These are phyloP conservation scores for Nothopassalora personata DNA, from an alignment of 2,329 filamentous ascomycete species.

Conservation along the genomic window DNA sequence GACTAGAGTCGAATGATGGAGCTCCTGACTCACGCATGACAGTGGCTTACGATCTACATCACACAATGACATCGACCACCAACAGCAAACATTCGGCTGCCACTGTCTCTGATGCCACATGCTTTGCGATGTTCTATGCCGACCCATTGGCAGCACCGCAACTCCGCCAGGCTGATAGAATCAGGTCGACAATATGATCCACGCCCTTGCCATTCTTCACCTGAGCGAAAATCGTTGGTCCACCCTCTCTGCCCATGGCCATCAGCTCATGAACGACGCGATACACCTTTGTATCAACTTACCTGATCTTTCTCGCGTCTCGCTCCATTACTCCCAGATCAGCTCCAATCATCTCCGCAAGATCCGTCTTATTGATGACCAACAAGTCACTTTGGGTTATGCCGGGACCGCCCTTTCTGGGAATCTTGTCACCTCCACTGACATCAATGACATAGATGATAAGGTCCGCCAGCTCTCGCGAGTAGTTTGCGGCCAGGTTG, in stretches of 20 bases:
- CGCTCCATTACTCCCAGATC: constrained; percentile 91
- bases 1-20: too few species aligned
- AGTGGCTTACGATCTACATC: too few species aligned
- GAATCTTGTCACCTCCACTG: constrained; percentile 91
- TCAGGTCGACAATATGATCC: constrained; percentile 79
- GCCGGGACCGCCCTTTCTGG: constrained; percentile 88
- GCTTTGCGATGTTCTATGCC: constrained; percentile 17
- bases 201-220: constrained; percentile 90
- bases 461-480: constrained; percentile 87
- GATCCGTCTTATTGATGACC: constrained; percentile 94
- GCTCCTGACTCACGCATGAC: too few species aligned
- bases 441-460: constrained; percentile 99
- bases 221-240: constrained; percentile 91
- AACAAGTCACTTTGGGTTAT: constrained; percentile 95
- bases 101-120: not conserved
- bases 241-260: constrained; percentile 62
- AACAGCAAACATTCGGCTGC: too few species aligned
- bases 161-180: constrained; percentile 86
- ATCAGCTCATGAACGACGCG: not conserved
- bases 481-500: constrained; percentile 96
- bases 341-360: constrained; percentile 84
- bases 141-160: constrained; percentile 59
- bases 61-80: too few species aligned
- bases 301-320: constrained; percentile 79
- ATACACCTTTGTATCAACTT: constrained; percentile 3